These are phyloP conservation scores for Eucalyptus polybractea DNA, from an alignment of 345 rosid species.

Conservation along the genomic window DNA sequence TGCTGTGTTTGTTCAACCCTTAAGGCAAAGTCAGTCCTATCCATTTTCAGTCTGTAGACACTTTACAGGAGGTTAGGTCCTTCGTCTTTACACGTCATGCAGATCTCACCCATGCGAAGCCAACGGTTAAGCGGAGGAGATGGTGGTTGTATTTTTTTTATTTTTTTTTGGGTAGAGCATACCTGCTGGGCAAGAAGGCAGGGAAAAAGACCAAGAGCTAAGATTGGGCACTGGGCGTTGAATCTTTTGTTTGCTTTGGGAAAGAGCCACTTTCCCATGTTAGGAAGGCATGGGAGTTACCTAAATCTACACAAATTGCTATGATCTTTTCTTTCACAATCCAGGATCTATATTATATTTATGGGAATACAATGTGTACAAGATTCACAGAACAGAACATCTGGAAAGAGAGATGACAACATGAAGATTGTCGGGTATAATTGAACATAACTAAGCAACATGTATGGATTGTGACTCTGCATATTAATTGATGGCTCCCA, in stretches of 20 bases:
- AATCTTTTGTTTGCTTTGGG: not conserved
- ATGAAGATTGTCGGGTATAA: not conserved
- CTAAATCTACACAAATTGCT: not conserved
- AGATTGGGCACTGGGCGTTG: not conserved
- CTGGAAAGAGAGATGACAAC: not conserved
- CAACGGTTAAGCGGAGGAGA: not conserved
- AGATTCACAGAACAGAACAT: not conserved
- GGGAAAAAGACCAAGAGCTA: not conserved
- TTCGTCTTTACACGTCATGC: not conserved
- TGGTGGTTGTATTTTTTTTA: too few species aligned
- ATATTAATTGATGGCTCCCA: not conserved
- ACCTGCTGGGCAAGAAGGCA: not conserved
- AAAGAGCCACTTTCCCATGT: not conserved
- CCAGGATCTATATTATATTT: not conserved
- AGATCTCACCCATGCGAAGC: not conserved
- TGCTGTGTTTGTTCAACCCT: not conserved
- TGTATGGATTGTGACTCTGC: not conserved
- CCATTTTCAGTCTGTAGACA: not conserved
- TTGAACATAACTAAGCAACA: not conserved
- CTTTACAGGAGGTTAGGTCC: not conserved
- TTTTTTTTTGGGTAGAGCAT: not conserved
- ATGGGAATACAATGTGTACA: not conserved
- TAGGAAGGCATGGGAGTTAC: not conserved
- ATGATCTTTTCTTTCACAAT: not conserved
- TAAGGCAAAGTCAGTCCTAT: not conserved